These are phyloP conservation scores for Fusarium avenaceum DNA, from an alignment of 2,329 filamentous ascomycete genomes.

Conservation along the genomic window DNA sequence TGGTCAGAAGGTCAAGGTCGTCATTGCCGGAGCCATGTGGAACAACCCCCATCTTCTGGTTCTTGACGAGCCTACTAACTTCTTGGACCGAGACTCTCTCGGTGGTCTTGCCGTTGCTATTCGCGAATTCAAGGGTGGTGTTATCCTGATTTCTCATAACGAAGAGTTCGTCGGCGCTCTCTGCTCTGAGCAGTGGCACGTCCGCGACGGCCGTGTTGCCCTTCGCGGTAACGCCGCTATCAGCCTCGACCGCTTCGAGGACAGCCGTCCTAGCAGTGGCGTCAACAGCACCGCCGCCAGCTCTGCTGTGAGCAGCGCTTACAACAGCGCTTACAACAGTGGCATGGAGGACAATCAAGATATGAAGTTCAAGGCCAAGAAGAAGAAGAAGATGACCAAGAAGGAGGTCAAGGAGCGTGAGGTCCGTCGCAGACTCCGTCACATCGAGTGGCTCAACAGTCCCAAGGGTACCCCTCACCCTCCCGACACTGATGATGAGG, in stretches of 20 bases:
- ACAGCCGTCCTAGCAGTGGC: conserved; percentile 74
- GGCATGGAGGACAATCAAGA: conserved; percentile 84
- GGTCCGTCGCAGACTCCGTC: conserved; percentile 85
- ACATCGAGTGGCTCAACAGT: conserved; percentile 87
- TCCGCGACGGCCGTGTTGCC: conserved; percentile 87
- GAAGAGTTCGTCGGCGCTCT: conserved; percentile 98
- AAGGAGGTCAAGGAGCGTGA: conserved; percentile 96
- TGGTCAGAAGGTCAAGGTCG: conserved; percentile 99
- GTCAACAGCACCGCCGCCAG: conserved; percentile 68
- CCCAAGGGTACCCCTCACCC: conserved; percentile 87
- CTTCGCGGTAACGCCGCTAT: conserved; percentile 84
- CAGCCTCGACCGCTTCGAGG: conserved; percentile 87
- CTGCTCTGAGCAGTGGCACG: conserved; percentile 96
- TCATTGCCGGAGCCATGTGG: conserved; percentile 96
- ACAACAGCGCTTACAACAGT: conserved; percentile 81
- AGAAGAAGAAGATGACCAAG: conserved; percentile 99
- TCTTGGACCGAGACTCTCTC: conserved; percentile 97
- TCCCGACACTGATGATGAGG: conserved; percentile 82
- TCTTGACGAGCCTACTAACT: conserved; percentile 98
- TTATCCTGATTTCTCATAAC: conserved; percentile 99
- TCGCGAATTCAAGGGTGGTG: conserved; percentile 96
- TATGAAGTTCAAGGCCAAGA: conserved; percentile 89
- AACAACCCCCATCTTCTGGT: conserved; percentile 98
- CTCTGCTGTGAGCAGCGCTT: conserved; percentile 68
- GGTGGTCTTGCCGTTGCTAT: conserved; percentile 98